Base-by-base conservation (phyloP, 176 grass and related monocot genomes). In the Microstegium vimineum region DNA sequence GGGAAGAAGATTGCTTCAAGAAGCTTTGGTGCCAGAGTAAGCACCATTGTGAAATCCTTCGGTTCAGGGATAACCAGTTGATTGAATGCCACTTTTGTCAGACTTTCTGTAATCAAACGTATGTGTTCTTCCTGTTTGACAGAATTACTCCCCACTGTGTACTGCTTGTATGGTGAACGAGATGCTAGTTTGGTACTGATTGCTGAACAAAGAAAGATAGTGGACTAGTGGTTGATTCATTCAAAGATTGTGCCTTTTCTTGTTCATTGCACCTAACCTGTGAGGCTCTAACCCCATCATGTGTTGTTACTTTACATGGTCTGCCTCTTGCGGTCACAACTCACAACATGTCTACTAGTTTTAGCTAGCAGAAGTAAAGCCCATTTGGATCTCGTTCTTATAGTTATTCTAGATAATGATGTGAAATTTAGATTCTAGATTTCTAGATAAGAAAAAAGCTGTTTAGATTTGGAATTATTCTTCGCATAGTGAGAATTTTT, bases 1-100 rank as follows among this genome's bases (percentile, higher is more conserved):
- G 97, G 97, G 72, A 99, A 94, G 86, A 99, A 99, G 85, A 96
- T 99, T 34, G 83, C 91, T 34, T 99, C 97, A 22, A 96, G 90
- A 88, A 94, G 82, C 73, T 99, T 99, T 71, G 91, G 89, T 17
- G 83, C 87, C 42, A 92, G 93, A 92, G 91, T 96, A 8, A 87
- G 87, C 78, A 75, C 83, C 63, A 96, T 99, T 1, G 97, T 99
- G 74, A 94, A 94, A 80, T 85, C 91, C 65, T 99, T 96, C 42
- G 82, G 87, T 31, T 83, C 89, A 71, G 85, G 84, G 42, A 89
- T 78, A 76, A 66, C 49, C 35, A 72, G 65, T 76, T 99, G 79
- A 41, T 77, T 89, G 63, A 94, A 47, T 74, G 32, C 25, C 10
- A 46, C 23, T 66, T 75, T 10, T 33, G 5, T 34, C 9, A 34